Evolutionary conservation across 805 yeast species (phyloP).

Genomic region (Wickerhamiella allomyrinae): DNA sequence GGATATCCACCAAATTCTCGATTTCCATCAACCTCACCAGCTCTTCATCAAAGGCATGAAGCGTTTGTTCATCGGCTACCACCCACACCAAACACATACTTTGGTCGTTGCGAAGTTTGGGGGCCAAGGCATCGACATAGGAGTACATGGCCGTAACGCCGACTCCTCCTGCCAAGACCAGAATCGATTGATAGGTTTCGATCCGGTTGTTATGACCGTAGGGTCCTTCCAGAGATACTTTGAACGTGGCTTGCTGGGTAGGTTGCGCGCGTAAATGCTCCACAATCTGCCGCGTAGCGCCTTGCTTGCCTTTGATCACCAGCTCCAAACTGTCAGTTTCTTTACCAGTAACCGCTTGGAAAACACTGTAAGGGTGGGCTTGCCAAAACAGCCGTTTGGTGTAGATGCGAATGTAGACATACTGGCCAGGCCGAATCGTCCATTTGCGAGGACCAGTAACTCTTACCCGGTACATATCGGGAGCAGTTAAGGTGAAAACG

Average conservation of each 20-base stretch:
- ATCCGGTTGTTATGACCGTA: constrained; percentile 40
- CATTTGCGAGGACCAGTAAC: constrained; percentile 31
- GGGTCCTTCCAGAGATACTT: constrained; percentile 45
- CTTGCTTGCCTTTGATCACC: constrained; percentile 38
- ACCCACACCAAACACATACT: constrained; percentile 17
- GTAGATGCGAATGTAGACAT: constrained; percentile 41
- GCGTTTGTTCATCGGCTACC: constrained; percentile 24
- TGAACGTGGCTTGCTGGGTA: constrained; percentile 19
- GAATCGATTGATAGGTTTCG: constrained; percentile 32
- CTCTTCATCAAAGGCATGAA: constrained; percentile 39
- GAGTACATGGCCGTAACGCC: constrained; percentile 47
- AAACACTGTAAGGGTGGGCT: constrained; percentile 54
- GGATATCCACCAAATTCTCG: constrained; percentile 5
- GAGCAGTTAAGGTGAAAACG: constrained; percentile 12
- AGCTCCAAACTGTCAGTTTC: constrained; percentile 31
- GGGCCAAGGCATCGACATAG: constrained; percentile 28
- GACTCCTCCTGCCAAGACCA: constrained; percentile 50
- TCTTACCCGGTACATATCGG: constrained; percentile 28
- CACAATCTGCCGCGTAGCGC: constrained; percentile 34
- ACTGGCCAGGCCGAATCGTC: constrained; percentile 42
- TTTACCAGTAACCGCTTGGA: constrained; percentile 21
- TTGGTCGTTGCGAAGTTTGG: constrained; percentile 9
- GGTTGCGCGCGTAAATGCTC: constrained; percentile 23
- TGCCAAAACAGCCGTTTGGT: constrained; percentile 47
- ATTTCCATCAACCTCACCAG: constrained; percentile 29